phyloP scores from a whole-genome alignment of 345 rosid species.

The Pseudoturritis turrita region DNA sequence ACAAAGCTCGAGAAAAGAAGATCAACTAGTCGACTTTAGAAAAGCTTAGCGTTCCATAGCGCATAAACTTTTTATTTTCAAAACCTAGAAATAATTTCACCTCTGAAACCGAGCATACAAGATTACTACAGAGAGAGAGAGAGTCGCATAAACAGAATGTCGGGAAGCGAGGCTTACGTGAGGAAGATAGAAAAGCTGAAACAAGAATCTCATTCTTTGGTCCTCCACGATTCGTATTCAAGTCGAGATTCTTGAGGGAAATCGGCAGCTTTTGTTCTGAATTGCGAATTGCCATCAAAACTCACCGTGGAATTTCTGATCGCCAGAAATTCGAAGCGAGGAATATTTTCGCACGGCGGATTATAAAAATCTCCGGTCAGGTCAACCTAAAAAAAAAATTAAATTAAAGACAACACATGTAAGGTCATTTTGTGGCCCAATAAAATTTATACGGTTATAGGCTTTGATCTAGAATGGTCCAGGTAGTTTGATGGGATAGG shows the following conservation, averaged over 20 bases:
- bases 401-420: not conserved
- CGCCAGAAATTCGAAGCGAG: slow-evolving; percentile 1
- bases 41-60: too few species aligned
- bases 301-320: not conserved
- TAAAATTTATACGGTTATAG: not conserved
- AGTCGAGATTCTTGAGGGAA: slow-evolving; percentile 42
- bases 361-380: not conserved
- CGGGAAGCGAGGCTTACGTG: slow-evolving; percentile 32
- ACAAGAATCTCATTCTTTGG: slow-evolving; percentile 19
- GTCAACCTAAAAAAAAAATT: not conserved
- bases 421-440: not conserved
- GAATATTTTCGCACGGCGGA: not conserved
- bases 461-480: too few species aligned
- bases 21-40: not conserved
- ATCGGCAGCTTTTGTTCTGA: slow-evolving; percentile 24
- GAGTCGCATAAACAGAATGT: not conserved
- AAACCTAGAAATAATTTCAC: too few species aligned
- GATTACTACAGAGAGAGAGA: too few species aligned
- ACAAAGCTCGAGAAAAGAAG: not conserved
- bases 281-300: slow-evolving; percentile 38
- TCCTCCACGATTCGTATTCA: slow-evolving; percentile 27
- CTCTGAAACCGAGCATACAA: too few species aligned
- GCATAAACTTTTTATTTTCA: too few species aligned
- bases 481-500: too few species aligned
- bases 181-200: slow-evolving; percentile 28